A percentile compares a stretch with the other conserved stretches of the same genome.
These are phyloP conservation scores for Heterotrichella gracilis DNA, from an alignment of 352 stramenopile species.

Conservation along the genomic window DNA sequence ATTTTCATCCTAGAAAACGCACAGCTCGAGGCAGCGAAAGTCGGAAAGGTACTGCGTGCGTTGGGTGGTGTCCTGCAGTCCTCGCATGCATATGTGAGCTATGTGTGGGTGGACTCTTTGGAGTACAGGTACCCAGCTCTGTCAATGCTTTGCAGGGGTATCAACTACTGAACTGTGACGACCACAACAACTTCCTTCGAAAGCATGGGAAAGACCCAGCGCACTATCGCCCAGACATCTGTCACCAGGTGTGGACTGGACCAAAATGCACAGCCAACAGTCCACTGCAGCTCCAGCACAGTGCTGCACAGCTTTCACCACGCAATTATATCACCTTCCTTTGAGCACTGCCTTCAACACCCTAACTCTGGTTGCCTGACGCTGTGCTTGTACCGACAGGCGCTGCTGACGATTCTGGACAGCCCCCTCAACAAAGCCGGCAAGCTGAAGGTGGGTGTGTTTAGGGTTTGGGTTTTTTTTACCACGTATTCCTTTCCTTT, in stretches of 20 bases:
- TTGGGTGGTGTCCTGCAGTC: neutral
- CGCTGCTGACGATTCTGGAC: conserved; percentile 86
- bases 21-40: conserved; percentile 94
- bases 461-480: neutral
- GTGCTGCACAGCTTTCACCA: too few relatives aligned
- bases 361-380: neutral
- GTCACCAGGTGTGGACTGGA: conserved; percentile 75
- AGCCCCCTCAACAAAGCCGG: conserved; percentile 95
- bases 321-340: neutral
- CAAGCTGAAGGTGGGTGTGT: conserved; percentile 67
- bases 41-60: conserved; percentile 50
- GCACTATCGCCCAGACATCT: conserved; percentile 84
- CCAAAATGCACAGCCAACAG: too few relatives aligned
- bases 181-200: conserved; percentile 71
- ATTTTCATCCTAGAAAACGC: conserved; percentile 90
- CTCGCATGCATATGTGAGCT: neutral
- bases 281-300: too few relatives aligned
- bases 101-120: conserved; percentile 4
- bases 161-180: conserved; percentile 96
- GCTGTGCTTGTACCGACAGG: too few relatives aligned
- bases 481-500: neutral
- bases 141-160: conserved; percentile 35
- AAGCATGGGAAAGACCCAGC: conserved; percentile 74
- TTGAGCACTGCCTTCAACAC: neutral
- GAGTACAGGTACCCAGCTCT: too few relatives aligned